Conservation (phyloP, 768 basidiomycete species). For the Tricholomella constricta region DNA sequence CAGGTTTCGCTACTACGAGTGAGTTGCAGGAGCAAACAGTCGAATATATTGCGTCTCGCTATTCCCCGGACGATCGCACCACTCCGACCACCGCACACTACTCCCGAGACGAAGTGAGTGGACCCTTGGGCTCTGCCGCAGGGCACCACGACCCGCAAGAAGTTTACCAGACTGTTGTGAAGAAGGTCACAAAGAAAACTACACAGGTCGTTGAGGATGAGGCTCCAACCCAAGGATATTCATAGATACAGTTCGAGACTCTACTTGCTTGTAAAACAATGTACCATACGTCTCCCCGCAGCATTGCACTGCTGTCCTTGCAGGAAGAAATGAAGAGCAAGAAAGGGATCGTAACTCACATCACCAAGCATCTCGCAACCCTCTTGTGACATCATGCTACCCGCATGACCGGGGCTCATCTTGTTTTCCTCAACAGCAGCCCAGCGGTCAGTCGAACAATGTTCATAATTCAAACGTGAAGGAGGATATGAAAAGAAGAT, state of each 20-base stretch:
- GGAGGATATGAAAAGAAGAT: slow-evolving; percentile 2
- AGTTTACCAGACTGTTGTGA: slow-evolving; percentile 12
- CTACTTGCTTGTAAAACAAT: background rate
- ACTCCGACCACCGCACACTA: slow-evolving; percentile 39
- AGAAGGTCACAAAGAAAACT: slow-evolving; percentile 13
- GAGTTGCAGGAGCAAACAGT: slow-evolving; percentile 46
- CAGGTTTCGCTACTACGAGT: slow-evolving; percentile 18
- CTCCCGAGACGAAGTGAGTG: slow-evolving; percentile 44
- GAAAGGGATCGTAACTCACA: too few species aligned
- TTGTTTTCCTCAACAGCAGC: too few species aligned
- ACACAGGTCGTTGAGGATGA: slow-evolving; percentile 12
- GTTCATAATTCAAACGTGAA: slow-evolving; percentile 8
- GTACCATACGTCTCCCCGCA: background rate
- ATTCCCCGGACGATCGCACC: slow-evolving; percentile 36
- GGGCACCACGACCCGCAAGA: slow-evolving; percentile 28
- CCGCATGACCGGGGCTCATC: too few species aligned
- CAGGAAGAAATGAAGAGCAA: too few species aligned
- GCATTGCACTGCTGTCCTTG: too few species aligned
- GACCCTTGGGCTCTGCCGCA: slow-evolving; percentile 41
- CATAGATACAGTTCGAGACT: background rate
- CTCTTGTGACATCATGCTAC: too few species aligned
- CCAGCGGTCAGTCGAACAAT: background rate
- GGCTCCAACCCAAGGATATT: slow-evolving; percentile 5
- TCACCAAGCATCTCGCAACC: too few species aligned
- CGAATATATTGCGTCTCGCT: slow-evolving; percentile 41